Evolutionary conservation across 352 stramenopile genomes (phyloP).

Genomic region (Phytopythium delawarense): DNA sequence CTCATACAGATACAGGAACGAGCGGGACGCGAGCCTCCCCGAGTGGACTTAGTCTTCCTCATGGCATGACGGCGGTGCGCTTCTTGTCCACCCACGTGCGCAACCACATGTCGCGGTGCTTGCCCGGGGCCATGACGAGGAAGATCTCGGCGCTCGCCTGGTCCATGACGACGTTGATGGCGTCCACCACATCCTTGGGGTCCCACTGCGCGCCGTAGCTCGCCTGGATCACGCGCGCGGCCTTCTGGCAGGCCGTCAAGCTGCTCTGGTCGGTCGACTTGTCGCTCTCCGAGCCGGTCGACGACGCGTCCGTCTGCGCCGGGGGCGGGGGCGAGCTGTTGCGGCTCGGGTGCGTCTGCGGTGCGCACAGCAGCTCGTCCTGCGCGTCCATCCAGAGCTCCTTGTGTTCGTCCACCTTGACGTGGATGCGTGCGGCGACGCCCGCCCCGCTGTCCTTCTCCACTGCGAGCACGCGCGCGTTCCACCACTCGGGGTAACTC

Average conservation of each 20-base stretch:
- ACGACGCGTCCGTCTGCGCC: not conserved
- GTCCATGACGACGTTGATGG: conserved; percentile 11
- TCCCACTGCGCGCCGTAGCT: conserved; percentile 6
- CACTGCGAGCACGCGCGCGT: conserved; percentile 8
- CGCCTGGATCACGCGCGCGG: conserved; percentile 3
- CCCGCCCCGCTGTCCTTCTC: conserved; percentile 21
- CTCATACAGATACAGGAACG: not conserved
- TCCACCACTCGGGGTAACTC: conserved; percentile 38
- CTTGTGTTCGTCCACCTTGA: conserved; percentile 22
- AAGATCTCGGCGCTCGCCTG: conserved; percentile 9
- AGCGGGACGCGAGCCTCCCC: not conserved
- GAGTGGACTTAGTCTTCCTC: not conserved
- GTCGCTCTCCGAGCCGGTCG: conserved; percentile 2
- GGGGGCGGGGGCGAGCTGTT: conserved; percentile 17
- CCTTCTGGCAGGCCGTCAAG: conserved; percentile 2
- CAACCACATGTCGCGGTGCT: conserved; percentile 11
- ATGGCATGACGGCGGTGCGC: conserved; percentile 3
- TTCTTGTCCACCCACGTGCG: conserved; percentile 8
- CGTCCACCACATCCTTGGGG: conserved; percentile 7
- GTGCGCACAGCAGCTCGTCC: conserved; percentile 37
- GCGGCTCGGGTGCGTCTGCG: conserved; percentile 28
- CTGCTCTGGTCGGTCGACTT: not conserved
- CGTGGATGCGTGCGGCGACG: conserved; percentile 21
- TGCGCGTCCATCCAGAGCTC: conserved; percentile 36
- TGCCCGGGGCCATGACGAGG: conserved; percentile 8